Conservation (phyloP, 495 filamentous ascomycete genomes). For the Hypoxylon rickii region DNA sequence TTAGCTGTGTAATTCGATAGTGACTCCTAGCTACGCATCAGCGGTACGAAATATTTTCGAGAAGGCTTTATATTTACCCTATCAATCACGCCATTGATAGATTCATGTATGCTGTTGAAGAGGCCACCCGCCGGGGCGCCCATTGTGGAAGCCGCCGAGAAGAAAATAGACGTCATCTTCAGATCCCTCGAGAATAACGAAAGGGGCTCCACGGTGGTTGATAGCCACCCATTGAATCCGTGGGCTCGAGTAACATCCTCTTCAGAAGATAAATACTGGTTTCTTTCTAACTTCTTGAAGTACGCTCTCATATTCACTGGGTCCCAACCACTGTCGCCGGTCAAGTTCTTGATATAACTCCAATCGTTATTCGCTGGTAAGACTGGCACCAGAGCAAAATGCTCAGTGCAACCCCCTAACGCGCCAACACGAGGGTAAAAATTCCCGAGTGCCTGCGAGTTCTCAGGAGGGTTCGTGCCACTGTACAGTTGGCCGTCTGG, state of each 20-base stretch:
- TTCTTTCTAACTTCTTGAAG: conserved; percentile 57
- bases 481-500: conserved; percentile 41
- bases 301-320: conserved; percentile 54
- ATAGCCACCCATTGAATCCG: conserved; percentile 64
- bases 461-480: conserved; percentile 46
- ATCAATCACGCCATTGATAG: conserved; percentile 7
- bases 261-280: conserved; percentile 50
- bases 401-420: conserved; percentile 55
- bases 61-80: conserved; percentile 13
- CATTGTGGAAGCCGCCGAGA: conserved; percentile 57
- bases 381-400: conserved; percentile 53
- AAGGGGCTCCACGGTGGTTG: conserved; percentile 52
- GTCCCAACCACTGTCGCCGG: conserved; percentile 54
- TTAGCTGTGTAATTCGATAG: background rate
- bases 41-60: too few relatives aligned
- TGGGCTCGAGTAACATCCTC: conserved; percentile 45
- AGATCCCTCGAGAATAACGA: conserved; percentile 55
- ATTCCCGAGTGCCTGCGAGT: conserved; percentile 48
- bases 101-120: background rate
- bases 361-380: conserved; percentile 52
- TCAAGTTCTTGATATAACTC: conserved; percentile 52
- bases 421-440: conserved; percentile 55
- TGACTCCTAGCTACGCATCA: conserved; percentile 8
- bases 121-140: conserved; percentile 39
- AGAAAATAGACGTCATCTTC: conserved; percentile 55